These are phyloP conservation scores for Myxozyma monticola DNA, from an alignment of 805 yeast species.

Conservation along the genomic window DNA sequence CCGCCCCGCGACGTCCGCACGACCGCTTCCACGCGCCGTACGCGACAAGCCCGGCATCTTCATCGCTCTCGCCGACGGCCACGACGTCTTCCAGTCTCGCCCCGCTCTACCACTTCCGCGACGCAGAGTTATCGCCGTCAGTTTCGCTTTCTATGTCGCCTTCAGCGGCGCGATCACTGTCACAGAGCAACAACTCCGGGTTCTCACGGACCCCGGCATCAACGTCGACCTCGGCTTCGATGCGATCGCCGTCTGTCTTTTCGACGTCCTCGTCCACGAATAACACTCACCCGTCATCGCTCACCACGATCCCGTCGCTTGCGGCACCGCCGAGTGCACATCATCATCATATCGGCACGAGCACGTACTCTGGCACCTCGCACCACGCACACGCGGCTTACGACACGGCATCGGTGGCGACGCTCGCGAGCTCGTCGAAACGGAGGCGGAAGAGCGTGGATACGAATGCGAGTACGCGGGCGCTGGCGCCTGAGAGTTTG, in stretches of 20 bases:
- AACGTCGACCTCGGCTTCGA: constrained; percentile 15
- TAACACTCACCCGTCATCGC: constrained; percentile 25
- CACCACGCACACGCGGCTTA: constrained; percentile 1
- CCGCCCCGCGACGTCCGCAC: not conserved
- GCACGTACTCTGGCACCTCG: not conserved
- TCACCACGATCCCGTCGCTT: constrained; percentile 21
- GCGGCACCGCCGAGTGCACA: not conserved
- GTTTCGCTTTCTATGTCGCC: too few relatives aligned
- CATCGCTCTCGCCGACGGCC: constrained; percentile 7
- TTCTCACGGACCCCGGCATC: not conserved
- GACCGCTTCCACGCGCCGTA: not conserved
- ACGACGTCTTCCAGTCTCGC: constrained; percentile 22
- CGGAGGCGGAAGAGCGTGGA: constrained; percentile 29
- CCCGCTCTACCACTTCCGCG: constrained; percentile 20
- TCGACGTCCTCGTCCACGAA: constrained; percentile 25
- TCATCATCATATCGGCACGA: too few relatives aligned
- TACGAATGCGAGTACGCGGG: constrained; percentile 30
- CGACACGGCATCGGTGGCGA: constrained; percentile 28
- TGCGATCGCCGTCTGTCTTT: constrained; percentile 18
- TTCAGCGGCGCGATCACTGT: too few relatives aligned
- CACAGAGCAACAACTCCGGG: too few relatives aligned
- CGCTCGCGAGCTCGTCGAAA: constrained; percentile 30
- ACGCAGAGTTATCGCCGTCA: not conserved
- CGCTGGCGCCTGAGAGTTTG: constrained; percentile 28
- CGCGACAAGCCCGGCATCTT: not conserved